Evolutionary conservation across 2,329 filamentous ascomycete species (phyloP).

Genomic region (Colletotrichum tropicicola): DNA sequence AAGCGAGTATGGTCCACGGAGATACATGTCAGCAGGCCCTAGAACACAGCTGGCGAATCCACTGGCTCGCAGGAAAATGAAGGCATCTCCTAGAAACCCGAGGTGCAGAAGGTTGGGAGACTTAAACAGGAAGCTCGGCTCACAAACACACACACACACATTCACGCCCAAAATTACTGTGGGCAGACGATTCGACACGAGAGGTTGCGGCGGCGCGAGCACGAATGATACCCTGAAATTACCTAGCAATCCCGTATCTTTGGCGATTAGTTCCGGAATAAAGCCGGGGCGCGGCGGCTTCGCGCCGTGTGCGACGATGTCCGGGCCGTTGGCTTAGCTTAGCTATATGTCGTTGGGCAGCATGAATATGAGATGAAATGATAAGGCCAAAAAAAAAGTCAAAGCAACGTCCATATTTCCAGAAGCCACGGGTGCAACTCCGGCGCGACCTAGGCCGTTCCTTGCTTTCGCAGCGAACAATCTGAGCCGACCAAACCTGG

Average conservation of each 20-base stretch:
- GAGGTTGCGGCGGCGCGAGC: not conserved
- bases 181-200: not conserved
- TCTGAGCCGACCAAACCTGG: too few relatives aligned
- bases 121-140: not conserved
- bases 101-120: not conserved
- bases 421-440: too few relatives aligned
- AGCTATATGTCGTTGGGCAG: not conserved
- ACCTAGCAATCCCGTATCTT: not conserved
- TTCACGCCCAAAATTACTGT: not conserved
- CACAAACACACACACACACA: not conserved
- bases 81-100: not conserved
- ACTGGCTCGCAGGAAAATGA: not conserved
- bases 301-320: not conserved
- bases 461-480: not conserved
- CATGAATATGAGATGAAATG: slow-evolving; percentile 2
- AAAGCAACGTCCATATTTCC: too few relatives aligned
- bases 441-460: too few relatives aligned
- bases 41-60: not conserved
- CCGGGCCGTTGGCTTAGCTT: not conserved
- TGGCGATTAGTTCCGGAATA: not conserved
- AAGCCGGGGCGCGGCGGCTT: slow-evolving; percentile 7
- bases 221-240: slow-evolving; percentile 30
- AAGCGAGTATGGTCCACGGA: not conserved
- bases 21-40: not conserved
- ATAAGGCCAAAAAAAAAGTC: not conserved